Evolutionary conservation across 1,139 yeast genomes (phyloP).

Genomic region (Debaryomyces fabryi): DNA sequence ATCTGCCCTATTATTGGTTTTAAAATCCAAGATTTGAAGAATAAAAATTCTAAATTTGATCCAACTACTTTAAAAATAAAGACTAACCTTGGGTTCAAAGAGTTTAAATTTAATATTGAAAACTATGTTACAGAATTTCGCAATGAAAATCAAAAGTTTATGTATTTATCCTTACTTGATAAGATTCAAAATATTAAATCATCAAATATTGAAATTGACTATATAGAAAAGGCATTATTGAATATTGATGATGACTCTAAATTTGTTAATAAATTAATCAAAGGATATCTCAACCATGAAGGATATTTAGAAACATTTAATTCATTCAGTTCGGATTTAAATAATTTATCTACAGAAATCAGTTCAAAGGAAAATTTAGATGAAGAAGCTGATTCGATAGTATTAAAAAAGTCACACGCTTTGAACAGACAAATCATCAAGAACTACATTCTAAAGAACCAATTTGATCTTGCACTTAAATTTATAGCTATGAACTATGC

Average conservation of each 20-base stretch:
- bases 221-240: conserved; percentile 26
- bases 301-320: conserved; percentile 72
- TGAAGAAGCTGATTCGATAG: conserved; percentile 13
- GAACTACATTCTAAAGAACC: conserved; percentile 44
- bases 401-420: conserved; percentile 37
- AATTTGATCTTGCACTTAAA: conserved; percentile 51
- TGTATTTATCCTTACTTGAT: conserved; percentile 22
- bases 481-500: conserved; percentile 50
- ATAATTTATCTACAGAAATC: conserved; percentile 41
- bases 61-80: conserved; percentile 33
- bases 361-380: conserved; percentile 13
- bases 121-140: conserved; percentile 57
- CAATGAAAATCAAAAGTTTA: conserved; percentile 24
- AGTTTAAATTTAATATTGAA: conserved; percentile 72
- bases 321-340: conserved; percentile 50
- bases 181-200: conserved; percentile 18
- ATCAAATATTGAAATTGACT: conserved; percentile 14
- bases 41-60: conserved; percentile 1
- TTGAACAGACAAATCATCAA: conserved; percentile 56
- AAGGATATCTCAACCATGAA: conserved; percentile 70
- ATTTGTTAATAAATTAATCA: conserved; percentile 58
- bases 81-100: conserved; percentile 73
- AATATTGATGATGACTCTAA: conserved; percentile 31
- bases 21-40: conserved; percentile 30
- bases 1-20: conserved; percentile 48